phyloP scores from a whole-genome alignment of 2,329 filamentous ascomycete species.

The Cladosporium sp. region DNA sequence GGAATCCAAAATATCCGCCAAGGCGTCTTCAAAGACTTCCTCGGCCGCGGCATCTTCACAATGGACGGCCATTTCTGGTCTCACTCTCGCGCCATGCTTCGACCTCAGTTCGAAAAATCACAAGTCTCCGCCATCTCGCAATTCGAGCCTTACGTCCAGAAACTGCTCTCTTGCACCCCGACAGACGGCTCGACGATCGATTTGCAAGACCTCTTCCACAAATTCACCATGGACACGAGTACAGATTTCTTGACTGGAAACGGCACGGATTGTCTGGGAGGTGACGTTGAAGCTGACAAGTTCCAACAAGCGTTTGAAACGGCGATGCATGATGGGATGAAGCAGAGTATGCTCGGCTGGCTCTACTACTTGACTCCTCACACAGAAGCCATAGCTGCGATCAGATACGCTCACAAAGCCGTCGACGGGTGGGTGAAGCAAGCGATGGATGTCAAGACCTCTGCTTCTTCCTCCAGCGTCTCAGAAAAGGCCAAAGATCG shows the following conservation, averaged over 20 bases:
- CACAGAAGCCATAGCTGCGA: slow-evolving; percentile 12
- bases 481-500: slow-evolving; percentile 14
- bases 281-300: slow-evolving; percentile 6
- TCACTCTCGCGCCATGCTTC: slow-evolving; percentile 35
- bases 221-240: slow-evolving; percentile 60
- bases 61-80: slow-evolving; percentile 34
- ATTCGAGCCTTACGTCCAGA: slow-evolving; percentile 55
- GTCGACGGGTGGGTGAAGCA: slow-evolving; percentile 16
- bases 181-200: slow-evolving; percentile 52
- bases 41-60: slow-evolving; percentile 38
- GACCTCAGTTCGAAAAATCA: slow-evolving; percentile 48
- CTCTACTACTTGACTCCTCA: slow-evolving; percentile 12
- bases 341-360: slow-evolving; percentile 11
- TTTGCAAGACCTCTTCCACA: slow-evolving; percentile 59
- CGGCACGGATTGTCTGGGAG: slow-evolving; percentile 19
- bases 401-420: slow-evolving; percentile 9
- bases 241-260: slow-evolving; percentile 64
- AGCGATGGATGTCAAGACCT: slow-evolving; percentile 15
- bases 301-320: slow-evolving; percentile 25
- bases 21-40: slow-evolving; percentile 11
- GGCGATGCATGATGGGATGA: slow-evolving; percentile 22
- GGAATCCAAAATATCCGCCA: slow-evolving; percentile 3
- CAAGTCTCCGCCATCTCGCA: slow-evolving; percentile 50
- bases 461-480: slow-evolving; percentile 10
- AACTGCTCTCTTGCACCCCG: slow-evolving; percentile 54